Evolutionary conservation across 2,329 filamentous ascomycete genomes (phyloP).

Genomic region (Neofusicoccum sp.): DNA sequence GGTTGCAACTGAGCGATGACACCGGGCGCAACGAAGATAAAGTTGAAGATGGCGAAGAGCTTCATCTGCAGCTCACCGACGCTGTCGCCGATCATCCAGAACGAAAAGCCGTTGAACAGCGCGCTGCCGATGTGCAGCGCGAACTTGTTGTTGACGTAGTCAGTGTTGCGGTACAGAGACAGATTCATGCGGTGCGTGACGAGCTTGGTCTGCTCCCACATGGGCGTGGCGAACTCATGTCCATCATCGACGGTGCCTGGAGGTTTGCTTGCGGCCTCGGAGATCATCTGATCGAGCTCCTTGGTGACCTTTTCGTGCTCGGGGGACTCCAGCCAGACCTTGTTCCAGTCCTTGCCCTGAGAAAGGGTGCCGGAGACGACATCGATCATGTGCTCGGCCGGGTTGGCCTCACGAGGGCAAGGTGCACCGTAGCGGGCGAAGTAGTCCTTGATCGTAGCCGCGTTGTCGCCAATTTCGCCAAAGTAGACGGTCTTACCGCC

Average conservation of each 20-base stretch:
- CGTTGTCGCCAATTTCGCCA: conserved; percentile 75
- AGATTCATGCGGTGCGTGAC: conserved; percentile 50
- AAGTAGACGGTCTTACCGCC: conserved; percentile 84
- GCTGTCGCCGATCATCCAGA: conserved; percentile 22
- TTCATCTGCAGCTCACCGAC: conserved; percentile 22
- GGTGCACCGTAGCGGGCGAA: conserved; percentile 55
- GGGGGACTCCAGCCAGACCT: conserved; percentile 41
- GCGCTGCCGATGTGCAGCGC: conserved; percentile 47
- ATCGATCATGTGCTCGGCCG: conserved; percentile 78
- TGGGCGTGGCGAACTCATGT: conserved; percentile 39
- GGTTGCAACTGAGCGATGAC: conserved; percentile 45
- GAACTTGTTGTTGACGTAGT: conserved; percentile 66
- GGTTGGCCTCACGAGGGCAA: conserved; percentile 52
- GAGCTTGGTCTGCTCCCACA: conserved; percentile 35
- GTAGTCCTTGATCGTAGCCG: conserved; percentile 62
- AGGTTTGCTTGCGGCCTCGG: conserved; percentile 40
- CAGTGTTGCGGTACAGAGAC: conserved; percentile 63
- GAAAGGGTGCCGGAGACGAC: conserved; percentile 46
- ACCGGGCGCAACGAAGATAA: conserved; percentile 29
- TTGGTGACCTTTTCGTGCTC: conserved; percentile 36
- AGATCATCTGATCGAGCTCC: conserved; percentile 42
- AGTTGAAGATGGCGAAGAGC: conserved; percentile 42
- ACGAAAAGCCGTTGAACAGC: conserved; percentile 21
- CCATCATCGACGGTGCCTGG: conserved; percentile 43
- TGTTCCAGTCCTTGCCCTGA: conserved; percentile 38